Evolutionary conservation across 352 stramenopile genomes (phyloP).

Genomic region (Phytopythium mirpurense): DNA sequence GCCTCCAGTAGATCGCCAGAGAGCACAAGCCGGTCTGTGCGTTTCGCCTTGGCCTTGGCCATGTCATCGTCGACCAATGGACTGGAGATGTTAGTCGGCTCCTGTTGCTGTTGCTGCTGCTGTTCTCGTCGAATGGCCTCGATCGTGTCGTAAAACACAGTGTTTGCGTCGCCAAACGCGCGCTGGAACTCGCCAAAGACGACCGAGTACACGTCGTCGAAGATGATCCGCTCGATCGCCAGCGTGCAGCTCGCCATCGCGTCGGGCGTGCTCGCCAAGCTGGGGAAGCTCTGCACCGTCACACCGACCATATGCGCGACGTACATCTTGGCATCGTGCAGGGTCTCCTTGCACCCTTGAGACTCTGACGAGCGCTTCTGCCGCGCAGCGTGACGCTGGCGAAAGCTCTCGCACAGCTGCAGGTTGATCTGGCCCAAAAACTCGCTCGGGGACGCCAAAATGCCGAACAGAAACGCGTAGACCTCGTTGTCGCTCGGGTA

Average conservation of each 20-base stretch:
- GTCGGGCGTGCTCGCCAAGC: constrained; percentile 41
- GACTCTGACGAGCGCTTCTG: constrained; percentile 11
- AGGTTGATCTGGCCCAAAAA: constrained; percentile 63
- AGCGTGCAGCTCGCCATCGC: constrained; percentile 41
- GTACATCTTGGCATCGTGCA: constrained; percentile 72
- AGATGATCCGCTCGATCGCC: constrained; percentile 59
- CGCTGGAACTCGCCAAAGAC: constrained; percentile 52
- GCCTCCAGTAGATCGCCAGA: constrained; percentile 37
- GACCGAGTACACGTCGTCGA: constrained; percentile 55
- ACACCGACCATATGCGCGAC: constrained; percentile 46
- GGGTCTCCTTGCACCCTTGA: constrained; percentile 30
- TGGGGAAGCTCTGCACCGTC: constrained; percentile 60
- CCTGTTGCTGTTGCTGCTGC: constrained; percentile 17
- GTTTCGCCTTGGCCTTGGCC: constrained; percentile 5
- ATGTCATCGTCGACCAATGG: not conserved
- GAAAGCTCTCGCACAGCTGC: constrained; percentile 46
- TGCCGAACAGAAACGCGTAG: constrained; percentile 49
- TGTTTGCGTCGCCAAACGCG: constrained; percentile 37
- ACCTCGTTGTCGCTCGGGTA: constrained; percentile 39
- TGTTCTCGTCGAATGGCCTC: constrained; percentile 44
- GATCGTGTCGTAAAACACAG: constrained; percentile 40
- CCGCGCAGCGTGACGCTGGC: constrained; percentile 21
- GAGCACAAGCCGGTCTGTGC: constrained; percentile 8
- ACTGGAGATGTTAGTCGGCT: not conserved
- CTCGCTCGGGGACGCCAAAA: constrained; percentile 45